Evolutionary conservation across 1,139 yeast genomes (phyloP).

Genomic region (Wickerhamiella infanticola): DNA sequence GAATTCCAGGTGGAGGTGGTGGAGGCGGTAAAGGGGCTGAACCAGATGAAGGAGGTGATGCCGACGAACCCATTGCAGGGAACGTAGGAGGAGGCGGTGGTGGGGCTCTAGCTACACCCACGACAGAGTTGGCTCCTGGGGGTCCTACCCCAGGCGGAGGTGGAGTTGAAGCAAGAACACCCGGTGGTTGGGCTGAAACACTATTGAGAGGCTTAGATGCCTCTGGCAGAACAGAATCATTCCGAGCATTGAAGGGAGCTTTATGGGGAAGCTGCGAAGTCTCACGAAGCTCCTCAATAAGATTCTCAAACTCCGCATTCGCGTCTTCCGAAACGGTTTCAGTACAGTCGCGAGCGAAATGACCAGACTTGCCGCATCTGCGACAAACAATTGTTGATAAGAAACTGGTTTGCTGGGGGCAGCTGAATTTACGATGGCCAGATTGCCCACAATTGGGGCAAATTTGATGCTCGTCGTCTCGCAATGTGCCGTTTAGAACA

Average conservation of each 20-base stretch:
- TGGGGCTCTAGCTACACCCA: neutral
- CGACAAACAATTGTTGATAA: conserved; percentile 53
- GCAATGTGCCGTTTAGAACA: conserved; percentile 78
- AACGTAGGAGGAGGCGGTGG: neutral
- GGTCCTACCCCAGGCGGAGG: neutral
- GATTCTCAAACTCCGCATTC: conserved; percentile 32
- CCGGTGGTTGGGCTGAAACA: conserved; percentile 1
- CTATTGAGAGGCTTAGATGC: conserved; percentile 1
- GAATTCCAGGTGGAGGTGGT: conserved; percentile 14
- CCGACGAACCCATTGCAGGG: conserved; percentile 1
- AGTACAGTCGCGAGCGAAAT: conserved; percentile 77
- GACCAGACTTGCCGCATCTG: conserved; percentile 71
- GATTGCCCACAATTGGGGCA: conserved; percentile 44
- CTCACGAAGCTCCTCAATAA: conserved; percentile 34
- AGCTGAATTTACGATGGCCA: conserved; percentile 48
- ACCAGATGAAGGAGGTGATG: conserved; percentile 8
- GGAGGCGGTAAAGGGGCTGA: conserved; percentile 10
- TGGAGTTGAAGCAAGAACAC: neutral
- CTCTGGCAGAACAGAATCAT: conserved; percentile 1
- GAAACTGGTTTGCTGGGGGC: conserved; percentile 40
- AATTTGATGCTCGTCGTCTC: conserved; percentile 59
- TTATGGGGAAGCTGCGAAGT: conserved; percentile 1
- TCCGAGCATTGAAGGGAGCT: neutral
- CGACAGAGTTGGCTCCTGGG: neutral
- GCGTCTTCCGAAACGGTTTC: conserved; percentile 17